These are phyloP conservation scores for Myxozyma neotropica DNA, from an alignment of 805 yeast genomes.

Conservation along the genomic window DNA sequence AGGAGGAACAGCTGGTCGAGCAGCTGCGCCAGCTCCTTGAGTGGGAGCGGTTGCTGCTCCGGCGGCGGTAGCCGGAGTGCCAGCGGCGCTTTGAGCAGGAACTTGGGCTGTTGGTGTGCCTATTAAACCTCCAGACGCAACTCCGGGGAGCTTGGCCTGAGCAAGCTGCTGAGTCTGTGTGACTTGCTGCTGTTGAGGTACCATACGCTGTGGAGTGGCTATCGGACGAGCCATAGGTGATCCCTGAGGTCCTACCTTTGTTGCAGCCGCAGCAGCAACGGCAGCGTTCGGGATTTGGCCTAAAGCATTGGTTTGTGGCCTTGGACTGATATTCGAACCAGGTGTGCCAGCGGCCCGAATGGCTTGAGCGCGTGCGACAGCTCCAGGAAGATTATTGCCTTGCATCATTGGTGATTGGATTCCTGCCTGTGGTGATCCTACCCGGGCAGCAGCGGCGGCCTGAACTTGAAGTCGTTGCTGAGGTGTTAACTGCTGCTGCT, in stretches of 20 bases:
- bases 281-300: slow-evolving; percentile 12
- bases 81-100: not conserved
- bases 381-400: slow-evolving; percentile 8
- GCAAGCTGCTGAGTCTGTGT: not conserved
- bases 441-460: slow-evolving; percentile 19
- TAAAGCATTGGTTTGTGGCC: slow-evolving; percentile 10
- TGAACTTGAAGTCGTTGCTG: slow-evolving; percentile 31
- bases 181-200: slow-evolving; percentile 35
- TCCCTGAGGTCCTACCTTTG: slow-evolving; percentile 13
- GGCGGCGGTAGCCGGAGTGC: not conserved
- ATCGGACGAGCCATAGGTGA: slow-evolving; percentile 14
- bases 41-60: slow-evolving; percentile 11
- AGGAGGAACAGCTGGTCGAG: slow-evolving; percentile 39
- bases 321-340: slow-evolving; percentile 17
- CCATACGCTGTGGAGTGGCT: slow-evolving; percentile 18
- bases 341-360: slow-evolving; percentile 13
- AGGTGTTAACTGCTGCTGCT: slow-evolving; percentile 27
- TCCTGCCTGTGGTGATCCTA: slow-evolving; percentile 28
- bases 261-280: slow-evolving; percentile 10
- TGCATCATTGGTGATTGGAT: slow-evolving; percentile 12
- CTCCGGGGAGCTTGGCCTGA: not conserved
- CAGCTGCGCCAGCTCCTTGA: slow-evolving; percentile 36
- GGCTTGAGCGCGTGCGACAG: slow-evolving; percentile 19
- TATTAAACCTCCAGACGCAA: too few species aligned
- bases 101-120: not conserved